Evolutionary conservation across 1,284 basidiomycete species (phyloP).

Genomic region (Austroboletus rostrupii): DNA sequence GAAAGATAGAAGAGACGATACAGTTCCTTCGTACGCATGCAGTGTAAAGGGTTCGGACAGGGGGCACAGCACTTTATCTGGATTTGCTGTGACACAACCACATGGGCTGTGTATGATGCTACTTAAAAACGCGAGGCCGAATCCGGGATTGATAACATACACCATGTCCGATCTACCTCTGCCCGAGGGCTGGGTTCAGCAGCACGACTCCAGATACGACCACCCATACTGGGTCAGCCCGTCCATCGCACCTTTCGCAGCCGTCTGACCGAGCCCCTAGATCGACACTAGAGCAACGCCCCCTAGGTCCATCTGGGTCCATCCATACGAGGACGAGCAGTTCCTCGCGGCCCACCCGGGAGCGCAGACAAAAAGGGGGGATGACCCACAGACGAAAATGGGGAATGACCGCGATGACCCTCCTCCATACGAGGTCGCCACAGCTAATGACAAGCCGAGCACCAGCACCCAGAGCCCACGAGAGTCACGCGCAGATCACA

Average conservation of each 20-base stretch:
- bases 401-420: slow-evolving; percentile 23
- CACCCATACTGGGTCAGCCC: slow-evolving; percentile 35
- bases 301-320: slow-evolving; percentile 67
- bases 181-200: slow-evolving; percentile 62
- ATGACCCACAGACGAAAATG: slow-evolving; percentile 36
- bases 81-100: neutral
- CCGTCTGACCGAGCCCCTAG: slow-evolving; percentile 27
- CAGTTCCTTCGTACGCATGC: slow-evolving; percentile 19
- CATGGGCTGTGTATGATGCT: slow-evolving; percentile 6
- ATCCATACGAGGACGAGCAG: slow-evolving; percentile 66
- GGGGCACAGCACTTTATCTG: neutral
- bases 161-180: slow-evolving; percentile 35
- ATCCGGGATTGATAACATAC: neutral
- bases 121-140: neutral
- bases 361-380: slow-evolving; percentile 35
- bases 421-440: slow-evolving; percentile 26
- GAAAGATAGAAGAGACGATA: slow-evolving; percentile 33
- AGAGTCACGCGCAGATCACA: slow-evolving; percentile 24
- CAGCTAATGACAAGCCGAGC: slow-evolving; percentile 20
- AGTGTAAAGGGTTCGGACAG: neutral
- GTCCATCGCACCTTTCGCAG: neutral
- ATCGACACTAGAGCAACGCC: slow-evolving; percentile 64
- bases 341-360: slow-evolving; percentile 57
- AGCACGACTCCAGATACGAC: slow-evolving; percentile 39
- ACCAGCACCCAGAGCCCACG: neutral